Evolutionary conservation across 345 rosid genomes (phyloP).

Genomic region (Hibiscus syriacus): DNA sequence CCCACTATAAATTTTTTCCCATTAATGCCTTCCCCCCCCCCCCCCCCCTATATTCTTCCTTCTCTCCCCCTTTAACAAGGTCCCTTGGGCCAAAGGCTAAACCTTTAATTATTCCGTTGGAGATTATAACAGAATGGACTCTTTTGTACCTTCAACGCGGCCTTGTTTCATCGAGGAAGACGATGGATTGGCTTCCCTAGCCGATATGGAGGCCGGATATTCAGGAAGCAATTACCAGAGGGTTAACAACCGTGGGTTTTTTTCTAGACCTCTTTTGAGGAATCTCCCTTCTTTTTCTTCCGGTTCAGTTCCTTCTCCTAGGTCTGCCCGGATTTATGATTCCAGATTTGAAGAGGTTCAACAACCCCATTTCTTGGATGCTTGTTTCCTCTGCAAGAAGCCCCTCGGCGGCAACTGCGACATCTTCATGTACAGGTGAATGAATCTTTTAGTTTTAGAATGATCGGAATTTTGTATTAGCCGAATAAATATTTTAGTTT

Average conservation of each 20-base stretch:
- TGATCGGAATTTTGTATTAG: background rate
- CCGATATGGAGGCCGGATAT: slow-evolving; percentile 47
- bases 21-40: background rate
- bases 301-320: slow-evolving; percentile 31
- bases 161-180: slow-evolving; percentile 43
- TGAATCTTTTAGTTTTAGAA: background rate
- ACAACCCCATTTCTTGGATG: slow-evolving; percentile 45
- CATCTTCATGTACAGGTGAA: slow-evolving; percentile 80
- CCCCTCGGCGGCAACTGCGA: slow-evolving; percentile 43
- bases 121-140: slow-evolving; percentile 25
- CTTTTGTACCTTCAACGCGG: slow-evolving; percentile 19
- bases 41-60: background rate
- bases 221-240: slow-evolving; percentile 20
- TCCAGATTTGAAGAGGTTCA: slow-evolving; percentile 41
- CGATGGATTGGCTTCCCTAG: slow-evolving; percentile 53
- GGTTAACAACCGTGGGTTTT: slow-evolving; percentile 15
- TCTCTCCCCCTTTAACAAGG: no score
- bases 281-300: slow-evolving; percentile 19
- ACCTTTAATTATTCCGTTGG: background rate
- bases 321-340: slow-evolving; percentile 43
- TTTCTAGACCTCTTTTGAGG: slow-evolving; percentile 26
- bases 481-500: no score
- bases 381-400: slow-evolving; percentile 53
- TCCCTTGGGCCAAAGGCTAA: background rate
- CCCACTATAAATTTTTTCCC: slow-evolving; percentile 23